Conservation (phyloP, 257 asterid species). For the Agastache rugosa region DNA sequence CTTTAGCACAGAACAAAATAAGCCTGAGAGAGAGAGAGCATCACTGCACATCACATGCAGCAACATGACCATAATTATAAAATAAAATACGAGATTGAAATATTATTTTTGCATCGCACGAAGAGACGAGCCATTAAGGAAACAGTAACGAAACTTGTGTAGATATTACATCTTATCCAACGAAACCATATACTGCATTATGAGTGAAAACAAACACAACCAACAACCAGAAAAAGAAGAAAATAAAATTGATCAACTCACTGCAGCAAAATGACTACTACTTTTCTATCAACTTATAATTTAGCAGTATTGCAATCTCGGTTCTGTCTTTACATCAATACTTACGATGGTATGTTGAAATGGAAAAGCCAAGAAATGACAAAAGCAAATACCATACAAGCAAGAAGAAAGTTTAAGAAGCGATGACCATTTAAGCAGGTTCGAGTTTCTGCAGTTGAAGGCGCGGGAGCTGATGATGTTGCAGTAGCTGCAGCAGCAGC, state of each 20-base stretch:
- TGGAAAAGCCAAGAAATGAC: constrained; percentile 95
- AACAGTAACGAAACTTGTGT: constrained; percentile 12
- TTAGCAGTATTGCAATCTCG: constrained; percentile 8
- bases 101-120: background rate
- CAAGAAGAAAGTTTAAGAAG: constrained; percentile 72
- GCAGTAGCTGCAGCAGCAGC: constrained; percentile 26
- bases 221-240: background rate
- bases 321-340: constrained; percentile 21
- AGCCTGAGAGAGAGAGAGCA: background rate
- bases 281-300: constrained; percentile 22
- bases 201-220: constrained; percentile 21
- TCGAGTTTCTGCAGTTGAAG: constrained; percentile 43
- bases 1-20: background rate
- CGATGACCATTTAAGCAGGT: constrained; percentile 78
- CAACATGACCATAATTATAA: background rate
- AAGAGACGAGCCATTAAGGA: background rate
- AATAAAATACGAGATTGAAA: background rate
- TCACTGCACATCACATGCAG: background rate
- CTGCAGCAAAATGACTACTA: constrained; percentile 28
- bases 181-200: constrained; percentile 29
- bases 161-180: constrained; percentile 27
- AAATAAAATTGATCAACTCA: background rate
- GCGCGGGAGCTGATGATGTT: constrained; percentile 33
- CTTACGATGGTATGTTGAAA: constrained; percentile 75
- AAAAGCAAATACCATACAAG: constrained; percentile 89